These are phyloP conservation scores for Hypoxylon sp. DNA, from an alignment of 2,329 filamentous ascomycete species.

Conservation along the genomic window DNA sequence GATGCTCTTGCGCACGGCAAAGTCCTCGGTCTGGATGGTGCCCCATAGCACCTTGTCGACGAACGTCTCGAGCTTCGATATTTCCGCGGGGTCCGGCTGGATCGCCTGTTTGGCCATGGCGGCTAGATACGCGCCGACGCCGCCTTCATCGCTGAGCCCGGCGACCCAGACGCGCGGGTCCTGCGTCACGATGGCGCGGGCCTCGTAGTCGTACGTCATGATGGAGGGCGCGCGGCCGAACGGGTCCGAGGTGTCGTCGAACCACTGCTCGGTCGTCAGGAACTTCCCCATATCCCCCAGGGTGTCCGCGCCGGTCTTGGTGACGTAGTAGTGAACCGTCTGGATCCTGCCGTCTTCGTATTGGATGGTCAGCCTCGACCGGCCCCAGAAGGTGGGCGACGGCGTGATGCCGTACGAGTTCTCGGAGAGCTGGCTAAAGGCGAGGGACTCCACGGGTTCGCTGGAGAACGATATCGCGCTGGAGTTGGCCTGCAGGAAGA, in stretches of 20 bases:
- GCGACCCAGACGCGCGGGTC: slow-evolving; percentile 68
- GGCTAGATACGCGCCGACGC: slow-evolving; percentile 67
- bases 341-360: slow-evolving; percentile 64
- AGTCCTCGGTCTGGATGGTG: slow-evolving; percentile 61
- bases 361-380: slow-evolving; percentile 60
- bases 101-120: slow-evolving; percentile 66
- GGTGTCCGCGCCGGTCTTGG: slow-evolving; percentile 59
- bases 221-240: slow-evolving; percentile 67
- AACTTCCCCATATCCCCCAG: slow-evolving; percentile 64
- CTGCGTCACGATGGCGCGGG: slow-evolving; percentile 57
- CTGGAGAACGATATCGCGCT: slow-evolving; percentile 56
- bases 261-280: slow-evolving; percentile 66
- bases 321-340: slow-evolving; percentile 68
- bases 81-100: slow-evolving; percentile 62
- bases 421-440: slow-evolving; percentile 47
- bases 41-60: slow-evolving; percentile 64
- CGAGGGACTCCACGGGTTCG: slow-evolving; percentile 56
- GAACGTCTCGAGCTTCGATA: slow-evolving; percentile 67
- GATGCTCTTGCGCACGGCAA: slow-evolving; percentile 65
- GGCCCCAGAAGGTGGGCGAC: slow-evolving; percentile 60
- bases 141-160: slow-evolving; percentile 70
- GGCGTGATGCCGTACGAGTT: slow-evolving; percentile 60
- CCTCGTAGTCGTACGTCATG: slow-evolving; percentile 68
- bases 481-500: slow-evolving; percentile 59
- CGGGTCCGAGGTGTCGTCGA: slow-evolving; percentile 63